Evolutionary conservation across 768 basidiomycete genomes (phyloP), one percentile per base, ranked within the genome.

Genomic region (Tylopilus intermedius): DNA sequence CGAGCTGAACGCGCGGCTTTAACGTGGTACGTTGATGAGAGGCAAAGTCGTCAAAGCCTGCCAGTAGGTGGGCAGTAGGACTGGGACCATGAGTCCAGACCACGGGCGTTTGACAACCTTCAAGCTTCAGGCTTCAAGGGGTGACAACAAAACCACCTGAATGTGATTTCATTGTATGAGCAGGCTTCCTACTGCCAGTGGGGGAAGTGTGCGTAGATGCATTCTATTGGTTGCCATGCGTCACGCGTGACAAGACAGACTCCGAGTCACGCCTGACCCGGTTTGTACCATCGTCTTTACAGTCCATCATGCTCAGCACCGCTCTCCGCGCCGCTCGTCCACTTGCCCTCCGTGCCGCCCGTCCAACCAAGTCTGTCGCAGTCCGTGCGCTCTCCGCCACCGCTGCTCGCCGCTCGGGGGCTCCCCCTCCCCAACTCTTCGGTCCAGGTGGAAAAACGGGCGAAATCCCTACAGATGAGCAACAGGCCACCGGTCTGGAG

Each of bases 401-500:
- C 30, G 63, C 79, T 32, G 24, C 24, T 3, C 24, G 24, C 44
- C 71, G 72, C 45, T 88, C 88, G 6, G 84, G 73, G 35, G 71
- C 83, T 32, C 76, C 80, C 14, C 74, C 83, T 53, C 87, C 89
- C 45, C 74, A 79, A 50, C 72, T 92, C 58, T 86, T 75, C 58
- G 90, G 90, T 57, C 64, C 79, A 47, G 90, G 90, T 67, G 81
- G 79, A 63, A 83, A 87, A 67, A 51, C 81, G 29, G 86, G 89
- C 47, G 78, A 83, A 61, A 81, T 92, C 58, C 85, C 93, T 49
- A 88, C 88, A 54, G 90, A 92, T 72, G 77, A 85, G 58, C 81
- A 89, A 58, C 95, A 99, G 73, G 83, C 94, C 14, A 99, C 95
- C 61, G 95, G 95, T 82, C 77, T 97, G 50, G 94, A 97, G 72